phyloP scores from a whole-genome alignment of 2,329 filamentous ascomycete species.

The Talaromyces sp. region DNA sequence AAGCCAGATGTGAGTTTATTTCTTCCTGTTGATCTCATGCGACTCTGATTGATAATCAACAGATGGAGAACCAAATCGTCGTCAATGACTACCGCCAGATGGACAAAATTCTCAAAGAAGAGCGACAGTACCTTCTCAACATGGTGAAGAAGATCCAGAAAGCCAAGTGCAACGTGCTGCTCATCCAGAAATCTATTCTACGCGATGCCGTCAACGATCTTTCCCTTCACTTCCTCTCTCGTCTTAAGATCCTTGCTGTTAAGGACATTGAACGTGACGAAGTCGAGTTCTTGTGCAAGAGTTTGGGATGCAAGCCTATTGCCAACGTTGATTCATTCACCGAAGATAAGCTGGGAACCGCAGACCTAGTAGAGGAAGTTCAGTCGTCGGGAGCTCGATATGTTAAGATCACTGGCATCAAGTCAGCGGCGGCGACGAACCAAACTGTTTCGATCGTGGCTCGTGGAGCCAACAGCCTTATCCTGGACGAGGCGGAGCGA shows the following conservation, averaged over 20 bases:
- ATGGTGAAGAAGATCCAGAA: conserved; percentile 99
- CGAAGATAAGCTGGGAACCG: conserved; percentile 93
- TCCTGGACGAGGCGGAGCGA: conserved; percentile 94
- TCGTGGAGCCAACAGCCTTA: conserved; percentile 87
- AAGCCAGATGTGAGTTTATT: conserved; percentile 77
- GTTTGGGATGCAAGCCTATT: conserved; percentile 96
- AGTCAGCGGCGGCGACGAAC: conserved; percentile 53
- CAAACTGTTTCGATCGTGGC: conserved; percentile 92
- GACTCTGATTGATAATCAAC: conserved; percentile 17
- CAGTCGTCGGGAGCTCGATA: conserved; percentile 83
- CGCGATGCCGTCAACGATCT: conserved; percentile 97
- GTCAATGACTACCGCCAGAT: conserved; percentile 99
- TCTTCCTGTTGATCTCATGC: background rate
- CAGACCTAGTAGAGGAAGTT: conserved; percentile 89
- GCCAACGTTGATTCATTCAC: conserved; percentile 98
- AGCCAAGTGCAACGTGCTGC: conserved; percentile 96
- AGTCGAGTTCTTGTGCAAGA: conserved; percentile 99
- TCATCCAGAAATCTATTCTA: conserved; percentile 98
- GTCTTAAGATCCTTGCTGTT: conserved; percentile 89
- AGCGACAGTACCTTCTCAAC: conserved; percentile 95
- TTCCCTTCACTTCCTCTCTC: conserved; percentile 93
- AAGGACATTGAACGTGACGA: conserved; percentile 99
- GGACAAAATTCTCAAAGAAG: conserved; percentile 99
- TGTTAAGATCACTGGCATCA: conserved; percentile 91
- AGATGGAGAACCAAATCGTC: conserved; percentile 99